These are phyloP conservation scores for Xerocomus brunneocitrinus DNA, from an alignment of 768 basidiomycete species.

Conservation along the genomic window DNA sequence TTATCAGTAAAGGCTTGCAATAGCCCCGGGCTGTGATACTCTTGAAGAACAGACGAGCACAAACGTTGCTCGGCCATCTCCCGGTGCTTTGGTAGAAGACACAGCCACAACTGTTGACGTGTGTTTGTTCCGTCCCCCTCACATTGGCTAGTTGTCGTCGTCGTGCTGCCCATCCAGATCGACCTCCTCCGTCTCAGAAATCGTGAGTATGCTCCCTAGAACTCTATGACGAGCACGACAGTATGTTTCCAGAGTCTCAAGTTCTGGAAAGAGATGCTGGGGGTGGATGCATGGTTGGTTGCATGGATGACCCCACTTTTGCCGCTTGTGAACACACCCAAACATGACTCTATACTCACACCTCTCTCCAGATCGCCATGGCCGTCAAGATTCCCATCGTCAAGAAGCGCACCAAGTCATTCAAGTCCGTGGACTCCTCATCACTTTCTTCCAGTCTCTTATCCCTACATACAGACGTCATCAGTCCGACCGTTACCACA, in stretches of 20 bases:
- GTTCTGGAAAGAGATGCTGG: neutral
- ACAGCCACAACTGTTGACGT: conserved; percentile 26
- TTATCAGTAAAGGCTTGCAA: neutral
- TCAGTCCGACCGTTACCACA: conserved; percentile 96
- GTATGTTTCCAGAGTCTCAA: neutral
- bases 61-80: neutral
- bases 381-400: conserved; percentile 63
- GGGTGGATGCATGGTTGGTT: conserved; percentile 22
- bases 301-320: conserved; percentile 16
- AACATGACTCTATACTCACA: conserved; percentile 12
- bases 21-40: neutral
- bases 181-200: conserved; percentile 48
- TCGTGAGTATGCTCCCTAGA: conserved; percentile 41
- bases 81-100: neutral
- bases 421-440: conserved; percentile 70
- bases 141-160: neutral
- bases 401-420: conserved; percentile 96
- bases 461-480: conserved; percentile 66
- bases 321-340: neutral
- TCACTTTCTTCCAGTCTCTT: conserved; percentile 10
- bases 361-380: conserved; percentile 35
- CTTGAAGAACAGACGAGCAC: neutral
- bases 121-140: conserved; percentile 19
- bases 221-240: neutral
- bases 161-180: conserved; percentile 24